These are phyloP conservation scores for Pichia eremophila DNA, from an alignment of 805 yeast species.

Conservation along the genomic window DNA sequence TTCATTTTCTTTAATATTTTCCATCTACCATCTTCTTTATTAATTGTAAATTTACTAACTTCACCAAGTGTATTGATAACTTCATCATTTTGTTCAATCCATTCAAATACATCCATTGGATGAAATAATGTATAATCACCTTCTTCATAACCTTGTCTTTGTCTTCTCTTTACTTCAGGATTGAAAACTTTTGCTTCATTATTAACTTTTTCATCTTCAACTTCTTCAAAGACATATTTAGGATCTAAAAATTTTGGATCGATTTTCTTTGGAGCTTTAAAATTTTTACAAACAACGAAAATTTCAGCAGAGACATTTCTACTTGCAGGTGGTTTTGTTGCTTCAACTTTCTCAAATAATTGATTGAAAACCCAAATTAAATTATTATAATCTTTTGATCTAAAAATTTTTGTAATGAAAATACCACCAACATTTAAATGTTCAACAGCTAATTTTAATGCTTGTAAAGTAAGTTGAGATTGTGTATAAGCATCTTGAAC, in stretches of 20 bases:
- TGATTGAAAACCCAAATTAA: conserved; percentile 97
- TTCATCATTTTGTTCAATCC: conserved; percentile 62
- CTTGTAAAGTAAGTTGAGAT: conserved; percentile 90
- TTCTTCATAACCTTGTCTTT: conserved; percentile 95
- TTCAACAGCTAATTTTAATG: conserved; percentile 88
- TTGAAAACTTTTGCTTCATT: conserved; percentile 89
- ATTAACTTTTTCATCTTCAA: conserved; percentile 63
- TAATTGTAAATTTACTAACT: conserved; percentile 53
- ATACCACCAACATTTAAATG: conserved; percentile 87
- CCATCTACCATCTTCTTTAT: conserved; percentile 63
- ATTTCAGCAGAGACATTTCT: conserved; percentile 99
- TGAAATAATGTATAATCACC: conserved; percentile 74
- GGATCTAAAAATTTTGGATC: conserved; percentile 92
- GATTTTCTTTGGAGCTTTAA: conserved; percentile 89
- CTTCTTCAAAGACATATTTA: conserved; percentile 87
- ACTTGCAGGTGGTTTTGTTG: conserved; percentile 97
- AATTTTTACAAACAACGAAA: conserved; percentile 92
- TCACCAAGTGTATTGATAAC: conserved; percentile 79
- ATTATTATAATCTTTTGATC: conserved; percentile 98
- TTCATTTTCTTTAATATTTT: conserved; percentile 60
- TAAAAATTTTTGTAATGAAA: conserved; percentile 91
- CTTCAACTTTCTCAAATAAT: conserved; percentile 91
- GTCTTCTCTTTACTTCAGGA: conserved; percentile 85
- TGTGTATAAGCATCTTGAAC: conserved; percentile 98
- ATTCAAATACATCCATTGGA: conserved; percentile 66